Percentiles rank a stretch among this genome's conserved stretches.
These are phyloP conservation scores for Annulohypoxylon maeteangense DNA, from an alignment of 495 filamentous ascomycete genomes.

Conservation along the genomic window DNA sequence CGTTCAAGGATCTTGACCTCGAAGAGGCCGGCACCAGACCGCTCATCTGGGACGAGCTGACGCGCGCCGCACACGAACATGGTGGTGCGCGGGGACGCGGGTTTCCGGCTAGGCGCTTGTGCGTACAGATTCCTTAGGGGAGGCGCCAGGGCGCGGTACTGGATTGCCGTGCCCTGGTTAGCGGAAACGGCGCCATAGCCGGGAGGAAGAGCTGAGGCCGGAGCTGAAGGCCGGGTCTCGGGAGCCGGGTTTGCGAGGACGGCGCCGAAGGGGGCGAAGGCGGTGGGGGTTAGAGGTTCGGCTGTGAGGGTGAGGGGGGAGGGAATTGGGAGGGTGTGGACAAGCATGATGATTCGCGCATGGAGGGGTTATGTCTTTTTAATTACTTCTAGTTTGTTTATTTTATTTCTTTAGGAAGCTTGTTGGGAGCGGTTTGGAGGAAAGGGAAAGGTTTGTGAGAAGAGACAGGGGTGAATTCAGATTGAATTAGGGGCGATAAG, in stretches of 20 bases:
- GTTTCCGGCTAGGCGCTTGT: conserved; percentile 68
- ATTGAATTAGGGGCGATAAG: conserved; percentile 1
- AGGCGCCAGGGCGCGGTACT: conserved; percentile 79
- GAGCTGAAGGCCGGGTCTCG: conserved; percentile 54
- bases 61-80: conserved; percentile 91
- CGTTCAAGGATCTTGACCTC: conserved; percentile 83
- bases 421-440: neutral
- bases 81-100: conserved; percentile 74
- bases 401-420: neutral
- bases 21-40: conserved; percentile 58
- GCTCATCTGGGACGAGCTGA: conserved; percentile 28
- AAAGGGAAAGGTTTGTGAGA: neutral
- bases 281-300: conserved; percentile 68
- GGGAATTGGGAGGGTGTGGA: conserved; percentile 31
- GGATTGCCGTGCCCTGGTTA: conserved; percentile 90
- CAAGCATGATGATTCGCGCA: conserved; percentile 43
- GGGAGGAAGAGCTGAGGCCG: conserved; percentile 38
- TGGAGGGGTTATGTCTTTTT: neutral
- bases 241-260: conserved; percentile 79
- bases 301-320: conserved; percentile 54
- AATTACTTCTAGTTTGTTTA: neutral
- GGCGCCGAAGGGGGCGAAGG: conserved; percentile 85
- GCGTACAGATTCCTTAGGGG: conserved; percentile 74
- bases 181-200: conserved; percentile 58
- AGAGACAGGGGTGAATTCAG: neutral